Conservation (phyloP, 805 yeast genomes). For the Zygoascus flipseniorum region DNA sequence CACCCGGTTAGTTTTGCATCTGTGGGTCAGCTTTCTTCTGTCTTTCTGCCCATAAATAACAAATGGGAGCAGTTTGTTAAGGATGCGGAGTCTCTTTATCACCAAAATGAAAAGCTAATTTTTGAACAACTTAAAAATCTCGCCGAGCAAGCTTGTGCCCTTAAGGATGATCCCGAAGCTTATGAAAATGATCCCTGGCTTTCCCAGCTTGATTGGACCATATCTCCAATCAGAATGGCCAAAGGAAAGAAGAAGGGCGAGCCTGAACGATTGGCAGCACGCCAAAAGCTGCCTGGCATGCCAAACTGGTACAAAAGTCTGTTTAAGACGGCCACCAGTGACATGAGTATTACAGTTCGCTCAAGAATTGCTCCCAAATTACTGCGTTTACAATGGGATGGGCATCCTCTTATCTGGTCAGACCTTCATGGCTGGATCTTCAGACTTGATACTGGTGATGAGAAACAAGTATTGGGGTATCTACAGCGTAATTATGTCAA, state of each 20-base stretch:
- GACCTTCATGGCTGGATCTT: constrained; percentile 85
- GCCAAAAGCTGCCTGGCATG: constrained; percentile 76
- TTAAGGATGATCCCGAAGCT: constrained; percentile 35
- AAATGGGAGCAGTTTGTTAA: constrained; percentile 68
- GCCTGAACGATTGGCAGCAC: constrained; percentile 35
- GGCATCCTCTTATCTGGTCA: constrained; percentile 73
- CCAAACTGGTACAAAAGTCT: constrained; percentile 87
- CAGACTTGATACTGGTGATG: constrained; percentile 37
- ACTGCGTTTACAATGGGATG: constrained; percentile 77
- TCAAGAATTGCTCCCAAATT: constrained; percentile 71
- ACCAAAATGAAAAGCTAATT: constrained; percentile 47
- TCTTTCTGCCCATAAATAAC: constrained; percentile 69
- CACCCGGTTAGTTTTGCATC: constrained; percentile 96
- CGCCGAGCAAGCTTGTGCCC: constrained; percentile 48
- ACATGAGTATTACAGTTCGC: constrained; percentile 56
- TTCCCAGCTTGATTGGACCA: constrained; percentile 80
- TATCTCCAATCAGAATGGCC: constrained; percentile 49
- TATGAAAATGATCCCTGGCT: constrained; percentile 77
- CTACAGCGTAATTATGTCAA: constrained; percentile 30
- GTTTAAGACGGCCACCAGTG: constrained; percentile 31
- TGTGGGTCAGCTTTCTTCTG: constrained; percentile 58
- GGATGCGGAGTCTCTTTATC: constrained; percentile 59
- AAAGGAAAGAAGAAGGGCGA: constrained; percentile 56
- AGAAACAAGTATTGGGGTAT: constrained; percentile 21
- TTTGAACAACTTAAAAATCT: constrained; percentile 48